Evolutionary conservation across 2,329 filamentous ascomycete genomes (phyloP).

Genomic region (Epichloe baconii): DNA sequence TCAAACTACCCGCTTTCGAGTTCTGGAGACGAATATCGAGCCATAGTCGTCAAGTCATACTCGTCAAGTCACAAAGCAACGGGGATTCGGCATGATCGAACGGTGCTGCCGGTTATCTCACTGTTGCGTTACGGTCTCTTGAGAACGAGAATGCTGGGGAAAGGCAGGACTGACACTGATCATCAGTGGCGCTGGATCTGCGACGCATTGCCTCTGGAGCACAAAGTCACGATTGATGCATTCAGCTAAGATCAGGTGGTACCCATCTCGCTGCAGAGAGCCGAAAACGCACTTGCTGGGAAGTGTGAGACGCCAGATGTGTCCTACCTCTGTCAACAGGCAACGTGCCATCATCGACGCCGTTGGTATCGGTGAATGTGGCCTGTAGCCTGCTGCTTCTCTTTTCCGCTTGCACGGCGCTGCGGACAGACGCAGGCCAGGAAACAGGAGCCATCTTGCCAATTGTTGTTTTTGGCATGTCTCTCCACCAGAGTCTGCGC

Average conservation of each 20-base stretch:
- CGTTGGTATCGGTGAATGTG: neutral
- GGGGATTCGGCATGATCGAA: neutral
- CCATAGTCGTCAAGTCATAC: neutral
- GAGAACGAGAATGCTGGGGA: neutral
- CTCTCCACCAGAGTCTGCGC: too few relatives aligned
- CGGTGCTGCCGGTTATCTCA: neutral
- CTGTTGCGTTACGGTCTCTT: neutral
- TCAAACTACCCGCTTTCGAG: neutral
- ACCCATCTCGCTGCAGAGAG: slow-evolving; percentile 2
- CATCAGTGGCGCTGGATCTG: neutral
- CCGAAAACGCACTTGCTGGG: neutral
- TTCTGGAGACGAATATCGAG: neutral
- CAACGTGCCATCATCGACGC: neutral
- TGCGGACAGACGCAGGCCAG: neutral
- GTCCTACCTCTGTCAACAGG: neutral
- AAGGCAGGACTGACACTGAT: neutral
- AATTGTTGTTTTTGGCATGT: too few relatives aligned
- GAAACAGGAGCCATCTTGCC: neutral
- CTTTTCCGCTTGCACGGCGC: neutral
- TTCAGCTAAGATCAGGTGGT: slow-evolving; percentile 4
- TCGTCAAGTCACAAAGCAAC: neutral
- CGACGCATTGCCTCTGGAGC: neutral
- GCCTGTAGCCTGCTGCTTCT: neutral
- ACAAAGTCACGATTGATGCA: neutral
- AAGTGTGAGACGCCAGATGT: neutral